Conservation (phyloP, 768 basidiomycete genomes). For the Suillus cothurnatus region DNA sequence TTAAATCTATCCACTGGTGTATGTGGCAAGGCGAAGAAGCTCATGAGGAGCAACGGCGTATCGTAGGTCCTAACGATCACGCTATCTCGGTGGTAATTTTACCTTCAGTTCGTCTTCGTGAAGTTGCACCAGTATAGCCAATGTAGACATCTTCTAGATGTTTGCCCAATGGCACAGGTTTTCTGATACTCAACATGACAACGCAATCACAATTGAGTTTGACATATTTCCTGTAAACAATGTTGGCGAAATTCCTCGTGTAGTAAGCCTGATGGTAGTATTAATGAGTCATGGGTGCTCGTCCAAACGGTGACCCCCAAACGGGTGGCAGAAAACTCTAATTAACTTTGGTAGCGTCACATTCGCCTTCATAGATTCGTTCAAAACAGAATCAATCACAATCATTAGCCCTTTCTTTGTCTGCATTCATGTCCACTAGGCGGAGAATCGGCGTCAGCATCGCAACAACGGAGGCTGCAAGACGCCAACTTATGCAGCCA, state of each 20-base stretch:
- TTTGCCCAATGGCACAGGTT: conserved; percentile 49
- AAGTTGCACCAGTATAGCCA: conserved; percentile 53
- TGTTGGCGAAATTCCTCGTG: too few species aligned
- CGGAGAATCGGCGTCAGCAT: conserved; percentile 77
- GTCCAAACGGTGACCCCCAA: conserved; percentile 3
- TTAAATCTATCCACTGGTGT: conserved; percentile 7
- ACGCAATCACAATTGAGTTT: conserved; percentile 54
- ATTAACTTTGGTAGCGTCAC: background rate
- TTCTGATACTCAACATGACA: conserved; percentile 40
- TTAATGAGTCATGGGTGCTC: too few species aligned
- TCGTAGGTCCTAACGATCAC: conserved; percentile 47
- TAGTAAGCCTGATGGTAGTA: too few species aligned
- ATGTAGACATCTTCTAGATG: conserved; percentile 32
- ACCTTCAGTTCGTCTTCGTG: conserved; percentile 48
- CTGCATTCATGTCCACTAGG: conserved; percentile 60
- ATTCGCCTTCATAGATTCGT: background rate
- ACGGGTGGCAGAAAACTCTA: background rate
- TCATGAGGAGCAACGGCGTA: conserved; percentile 54
- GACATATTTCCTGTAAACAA: too few species aligned
- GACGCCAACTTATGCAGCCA: conserved; percentile 86
- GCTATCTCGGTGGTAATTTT: background rate
- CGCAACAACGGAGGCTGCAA: conserved; percentile 78
- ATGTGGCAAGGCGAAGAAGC: conserved; percentile 47
- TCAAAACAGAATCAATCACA: background rate
- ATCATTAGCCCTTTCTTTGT: background rate